A percentile compares a stretch with the other conserved stretches of the same genome.
Conservation (phyloP, 257 asterid genomes). For the Solanum pennellii region DNA sequence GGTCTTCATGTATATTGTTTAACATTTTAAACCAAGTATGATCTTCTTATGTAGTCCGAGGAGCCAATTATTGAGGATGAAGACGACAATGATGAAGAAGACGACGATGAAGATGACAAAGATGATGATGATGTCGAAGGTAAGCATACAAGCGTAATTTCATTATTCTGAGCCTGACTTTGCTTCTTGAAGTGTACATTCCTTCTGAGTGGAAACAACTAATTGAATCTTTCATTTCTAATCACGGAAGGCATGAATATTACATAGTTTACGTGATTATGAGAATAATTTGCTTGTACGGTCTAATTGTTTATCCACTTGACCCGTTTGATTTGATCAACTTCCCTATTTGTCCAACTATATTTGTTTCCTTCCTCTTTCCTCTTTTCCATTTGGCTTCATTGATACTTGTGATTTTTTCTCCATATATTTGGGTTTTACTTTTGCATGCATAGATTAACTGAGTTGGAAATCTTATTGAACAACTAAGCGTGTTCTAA, state of each 20-base stretch:
- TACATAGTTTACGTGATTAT: not conserved
- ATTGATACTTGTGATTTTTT: not conserved
- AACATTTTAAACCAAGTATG: not conserved
- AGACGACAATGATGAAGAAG: slow-evolving; percentile 28
- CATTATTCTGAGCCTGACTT: not conserved
- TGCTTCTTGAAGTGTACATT: not conserved
- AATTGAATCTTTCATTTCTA: not conserved
- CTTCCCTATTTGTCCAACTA: not conserved
- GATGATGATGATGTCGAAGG: slow-evolving; percentile 58
- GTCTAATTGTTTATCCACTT: not conserved
- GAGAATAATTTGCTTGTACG: not conserved
- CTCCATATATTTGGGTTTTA: not conserved
- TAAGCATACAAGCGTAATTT: not conserved
- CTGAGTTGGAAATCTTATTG: not conserved
- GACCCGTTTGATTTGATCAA: not conserved
- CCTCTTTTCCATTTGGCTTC: not conserved
- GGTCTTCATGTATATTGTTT: not conserved
- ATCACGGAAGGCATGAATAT: not conserved
- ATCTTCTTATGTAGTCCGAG: slow-evolving; percentile 22
- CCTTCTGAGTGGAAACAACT: not conserved
- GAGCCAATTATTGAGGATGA: slow-evolving; percentile 52
- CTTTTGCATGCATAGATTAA: not conserved
- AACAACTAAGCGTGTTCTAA: not conserved
- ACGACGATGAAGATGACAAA: slow-evolving; percentile 41
- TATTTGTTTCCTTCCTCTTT: not conserved